phyloP scores from a whole-genome alignment of 805 yeast species.

The Ogataea thermomethanolica region DNA sequence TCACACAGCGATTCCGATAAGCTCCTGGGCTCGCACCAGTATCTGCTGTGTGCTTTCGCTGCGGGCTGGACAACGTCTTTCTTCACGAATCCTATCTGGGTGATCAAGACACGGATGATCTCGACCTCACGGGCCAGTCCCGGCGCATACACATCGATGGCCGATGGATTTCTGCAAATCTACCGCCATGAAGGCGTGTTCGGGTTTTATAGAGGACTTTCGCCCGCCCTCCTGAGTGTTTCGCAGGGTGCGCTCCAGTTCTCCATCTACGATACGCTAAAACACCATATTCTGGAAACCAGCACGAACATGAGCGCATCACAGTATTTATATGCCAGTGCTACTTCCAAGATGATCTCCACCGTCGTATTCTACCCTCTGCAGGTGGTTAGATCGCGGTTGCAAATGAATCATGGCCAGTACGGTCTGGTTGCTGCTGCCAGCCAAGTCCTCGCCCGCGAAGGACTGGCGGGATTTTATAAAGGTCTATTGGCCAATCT shows the following conservation, averaged over 20 bases:
- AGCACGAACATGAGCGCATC: slow-evolving; percentile 37
- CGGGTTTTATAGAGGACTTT: slow-evolving; percentile 81
- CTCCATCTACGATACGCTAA: slow-evolving; percentile 77
- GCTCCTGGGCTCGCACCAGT: slow-evolving; percentile 40
- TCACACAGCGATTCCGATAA: slow-evolving; percentile 27
- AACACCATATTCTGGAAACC: slow-evolving; percentile 34
- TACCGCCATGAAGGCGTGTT: slow-evolving; percentile 51
- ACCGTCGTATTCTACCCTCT: slow-evolving; percentile 74
- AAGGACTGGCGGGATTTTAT: slow-evolving; percentile 71
- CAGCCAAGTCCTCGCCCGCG: slow-evolving; percentile 39
- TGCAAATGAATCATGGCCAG: slow-evolving; percentile 47
- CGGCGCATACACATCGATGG: slow-evolving; percentile 55
- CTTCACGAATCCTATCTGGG: slow-evolving; percentile 93
- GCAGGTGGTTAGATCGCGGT: slow-evolving; percentile 73
- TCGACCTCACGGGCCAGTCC: slow-evolving; percentile 45
- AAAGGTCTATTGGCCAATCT: slow-evolving; percentile 79
- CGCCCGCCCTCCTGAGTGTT: slow-evolving; percentile 75
- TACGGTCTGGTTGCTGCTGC: slow-evolving; percentile 33
- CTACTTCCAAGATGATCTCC: slow-evolving; percentile 64
- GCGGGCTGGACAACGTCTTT: slow-evolving; percentile 78
- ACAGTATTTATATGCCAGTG: slow-evolving; percentile 65
- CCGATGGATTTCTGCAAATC: slow-evolving; percentile 51
- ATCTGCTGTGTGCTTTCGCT: slow-evolving; percentile 51
- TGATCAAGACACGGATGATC: slow-evolving; percentile 82
- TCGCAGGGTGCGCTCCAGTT: slow-evolving; percentile 89